Evolutionary conservation across 2,329 filamentous ascomycete species (phyloP).

Genomic region (Phoma sp.): DNA sequence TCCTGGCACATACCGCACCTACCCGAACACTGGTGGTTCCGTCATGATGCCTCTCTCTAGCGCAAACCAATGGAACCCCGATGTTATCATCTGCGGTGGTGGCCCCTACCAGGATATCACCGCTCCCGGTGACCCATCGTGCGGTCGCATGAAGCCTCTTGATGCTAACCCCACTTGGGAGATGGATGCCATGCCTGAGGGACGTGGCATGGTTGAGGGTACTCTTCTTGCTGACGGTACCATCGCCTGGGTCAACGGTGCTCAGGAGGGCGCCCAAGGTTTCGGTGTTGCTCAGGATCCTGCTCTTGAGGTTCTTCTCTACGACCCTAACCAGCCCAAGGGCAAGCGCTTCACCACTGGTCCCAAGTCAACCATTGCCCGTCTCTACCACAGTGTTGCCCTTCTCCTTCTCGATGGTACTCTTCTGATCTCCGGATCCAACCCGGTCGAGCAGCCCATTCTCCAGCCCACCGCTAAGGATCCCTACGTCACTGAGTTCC

Average conservation of each 20-base stretch:
- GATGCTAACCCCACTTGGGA: constrained; percentile 60
- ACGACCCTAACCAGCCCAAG: constrained; percentile 61
- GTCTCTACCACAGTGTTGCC: constrained; percentile 68
- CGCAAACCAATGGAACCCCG: constrained; percentile 60
- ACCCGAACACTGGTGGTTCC: constrained; percentile 67
- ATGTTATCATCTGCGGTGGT: constrained; percentile 66
- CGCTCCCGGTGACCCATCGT: constrained; percentile 66
- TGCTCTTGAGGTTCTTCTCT: constrained; percentile 64
- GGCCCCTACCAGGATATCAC: constrained; percentile 67
- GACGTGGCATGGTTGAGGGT: constrained; percentile 67
- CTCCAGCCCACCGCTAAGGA: constrained; percentile 54
- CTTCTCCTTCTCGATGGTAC: constrained; percentile 67
- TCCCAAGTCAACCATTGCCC: constrained; percentile 53
- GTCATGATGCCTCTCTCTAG: constrained; percentile 63
- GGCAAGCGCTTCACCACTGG: constrained; percentile 60
- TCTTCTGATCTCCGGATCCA: constrained; percentile 66
- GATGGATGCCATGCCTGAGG: constrained; percentile 66
- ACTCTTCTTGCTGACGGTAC: constrained; percentile 67
- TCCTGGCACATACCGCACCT: constrained; percentile 64
- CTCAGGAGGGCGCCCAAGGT: constrained; percentile 65
- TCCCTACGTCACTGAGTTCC: constrained; percentile 66
- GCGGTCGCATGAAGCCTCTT: constrained; percentile 64
- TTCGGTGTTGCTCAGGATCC: constrained; percentile 65
- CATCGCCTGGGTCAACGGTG: constrained; percentile 69
- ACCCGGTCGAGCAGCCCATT: constrained; percentile 66